Evolutionary conservation across 352 stramenopile genomes (phyloP).

Genomic region (Globisporangium nodosum): DNA sequence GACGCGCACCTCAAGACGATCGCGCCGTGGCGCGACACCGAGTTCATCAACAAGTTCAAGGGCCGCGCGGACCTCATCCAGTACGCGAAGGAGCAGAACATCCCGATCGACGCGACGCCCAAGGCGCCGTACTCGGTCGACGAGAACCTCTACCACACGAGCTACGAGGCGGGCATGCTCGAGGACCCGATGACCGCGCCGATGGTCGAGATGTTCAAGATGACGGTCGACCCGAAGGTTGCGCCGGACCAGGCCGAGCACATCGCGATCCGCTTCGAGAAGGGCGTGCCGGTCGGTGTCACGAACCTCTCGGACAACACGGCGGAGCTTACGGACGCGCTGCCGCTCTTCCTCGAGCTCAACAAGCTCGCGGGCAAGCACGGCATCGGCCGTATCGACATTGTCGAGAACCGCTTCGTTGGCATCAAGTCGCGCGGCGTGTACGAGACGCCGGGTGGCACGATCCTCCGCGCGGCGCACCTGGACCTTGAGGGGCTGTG

Average conservation of each 20-base stretch:
- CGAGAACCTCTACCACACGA: slow-evolving; percentile 99
- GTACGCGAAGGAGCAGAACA: slow-evolving; percentile 96
- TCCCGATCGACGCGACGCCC: slow-evolving; percentile 95
- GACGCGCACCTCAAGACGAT: slow-evolving; percentile 96
- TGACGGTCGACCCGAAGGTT: slow-evolving; percentile 94
- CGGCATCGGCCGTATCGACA: slow-evolving; percentile 97
- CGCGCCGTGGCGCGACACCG: slow-evolving; percentile 95
- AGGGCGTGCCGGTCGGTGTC: slow-evolving; percentile 92
- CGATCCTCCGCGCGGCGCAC: slow-evolving; percentile 86
- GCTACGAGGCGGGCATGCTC: slow-evolving; percentile 96
- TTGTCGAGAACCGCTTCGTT: slow-evolving; percentile 99
- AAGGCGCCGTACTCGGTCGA: slow-evolving; percentile 98
- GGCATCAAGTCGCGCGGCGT: slow-evolving; percentile 99
- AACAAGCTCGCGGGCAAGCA: slow-evolving; percentile 97
- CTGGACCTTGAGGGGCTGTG: slow-evolving; percentile 93
- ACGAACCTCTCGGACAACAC: slow-evolving; percentile 86
- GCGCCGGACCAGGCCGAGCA: slow-evolving; percentile 88
- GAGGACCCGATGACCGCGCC: slow-evolving; percentile 93
- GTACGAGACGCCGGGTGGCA: slow-evolving; percentile 98
- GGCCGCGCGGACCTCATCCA: slow-evolving; percentile 94
- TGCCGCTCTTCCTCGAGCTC: slow-evolving; percentile 96
- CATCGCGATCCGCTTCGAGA: slow-evolving; percentile 94
- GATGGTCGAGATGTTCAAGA: slow-evolving; percentile 97
- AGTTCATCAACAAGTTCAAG: slow-evolving; percentile 99
- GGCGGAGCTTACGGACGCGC: slow-evolving; percentile 86